Conservation (phyloP, 108 stramenopile species). For the Chaetoceros muelleri region DNA sequence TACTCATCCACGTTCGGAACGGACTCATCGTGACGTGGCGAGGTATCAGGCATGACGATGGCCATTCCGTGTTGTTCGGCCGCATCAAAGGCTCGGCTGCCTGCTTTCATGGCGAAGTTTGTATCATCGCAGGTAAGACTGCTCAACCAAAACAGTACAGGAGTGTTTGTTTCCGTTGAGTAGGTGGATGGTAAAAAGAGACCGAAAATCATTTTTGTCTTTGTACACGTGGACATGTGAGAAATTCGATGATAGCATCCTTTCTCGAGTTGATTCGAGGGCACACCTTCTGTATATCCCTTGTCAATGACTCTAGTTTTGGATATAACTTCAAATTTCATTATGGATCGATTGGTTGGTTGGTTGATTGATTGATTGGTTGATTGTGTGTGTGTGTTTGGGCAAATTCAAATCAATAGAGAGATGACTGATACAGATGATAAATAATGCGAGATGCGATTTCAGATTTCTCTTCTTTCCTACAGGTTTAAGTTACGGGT, state of each 20-base stretch:
- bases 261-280: background rate
- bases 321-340: background rate
- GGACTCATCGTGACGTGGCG: constrained; percentile 62
- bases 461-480: too few relatives aligned
- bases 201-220: constrained; percentile 56
- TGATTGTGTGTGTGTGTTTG: too few relatives aligned
- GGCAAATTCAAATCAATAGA: too few relatives aligned
- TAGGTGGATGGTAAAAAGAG: constrained; percentile 46
- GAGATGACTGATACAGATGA: too few relatives aligned
- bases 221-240: constrained; percentile 26
- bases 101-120: constrained; percentile 90
- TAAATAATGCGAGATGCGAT: too few relatives aligned
- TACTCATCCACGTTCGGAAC: constrained; percentile 79
- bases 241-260: constrained; percentile 10
- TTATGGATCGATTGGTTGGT: too few relatives aligned
- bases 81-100: constrained; percentile 49
- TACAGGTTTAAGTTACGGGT: too few relatives aligned
- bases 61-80: constrained; percentile 76
- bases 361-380: too few relatives aligned
- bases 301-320: background rate
- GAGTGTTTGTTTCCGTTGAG: constrained; percentile 19
- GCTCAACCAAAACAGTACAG: constrained; percentile 73
- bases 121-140: constrained; percentile 96
- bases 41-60: constrained; percentile 93
- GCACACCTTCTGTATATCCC: background rate